Base-by-base conservation (phyloP, 345 rosid genomes). In the Camelina hispida region DNA sequence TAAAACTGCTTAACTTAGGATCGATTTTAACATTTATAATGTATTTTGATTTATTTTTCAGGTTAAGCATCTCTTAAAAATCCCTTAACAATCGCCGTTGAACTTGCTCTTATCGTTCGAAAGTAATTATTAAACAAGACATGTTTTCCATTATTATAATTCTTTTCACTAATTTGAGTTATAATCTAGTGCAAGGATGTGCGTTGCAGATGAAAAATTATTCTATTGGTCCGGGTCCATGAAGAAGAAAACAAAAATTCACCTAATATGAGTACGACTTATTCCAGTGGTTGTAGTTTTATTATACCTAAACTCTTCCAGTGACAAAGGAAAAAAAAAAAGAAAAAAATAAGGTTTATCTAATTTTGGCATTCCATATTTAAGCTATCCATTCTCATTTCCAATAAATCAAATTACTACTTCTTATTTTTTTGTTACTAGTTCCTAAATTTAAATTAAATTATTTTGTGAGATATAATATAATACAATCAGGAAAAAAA, bases 201-300 rank as follows among this genome's bases (percentile, higher is more conserved):
- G 69, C 23, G 25, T 32, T 63, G 56, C 55, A 63, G 65, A 52
- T 72, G 42, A 14, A 40, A 40, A 73, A 9, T 3, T 30, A 63
- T 30, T 30, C 13, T 43, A 43, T 53, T 35, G 55, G 44, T 73
- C 55, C 70, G 47, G 63, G 55, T 73, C 77, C 71, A 73, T 54
- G 44, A n/a, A 64, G 53, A 63, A 65, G 77, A 73, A 55, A 63
- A 63, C 57, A 43, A 73, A 63, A 64, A 57, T 10, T 73, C 57
- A 73, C 77, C 77, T 64, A 64, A 64, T 73, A 20, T 44, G 64
- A 54, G 64, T 63, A 64, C 64, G 62, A 73, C 77, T 73, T 73
- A 46, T 63, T 54, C 44, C 46, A 18, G 4, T 62, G 30, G 22
- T 52, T 72, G 38, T 10, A 40, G 28, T 5, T 48, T 48, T 22